Conservation (phyloP, 1,284 basidiomycete genomes). For the Melampsora larici-populina region DNA sequence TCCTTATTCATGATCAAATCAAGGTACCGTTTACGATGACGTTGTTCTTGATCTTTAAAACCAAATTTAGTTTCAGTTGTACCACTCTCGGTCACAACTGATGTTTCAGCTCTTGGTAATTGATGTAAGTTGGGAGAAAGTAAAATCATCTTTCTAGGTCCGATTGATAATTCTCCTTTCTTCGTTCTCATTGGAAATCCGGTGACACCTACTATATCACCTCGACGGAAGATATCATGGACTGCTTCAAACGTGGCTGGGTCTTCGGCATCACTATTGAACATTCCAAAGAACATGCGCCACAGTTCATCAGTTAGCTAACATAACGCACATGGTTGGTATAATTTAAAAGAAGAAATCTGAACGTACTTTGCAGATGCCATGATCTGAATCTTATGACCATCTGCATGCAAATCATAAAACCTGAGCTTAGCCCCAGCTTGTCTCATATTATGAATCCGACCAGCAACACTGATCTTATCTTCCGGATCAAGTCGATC, state of each 20-base stretch:
- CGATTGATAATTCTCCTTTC: conserved; percentile 91
- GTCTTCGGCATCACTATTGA: conserved; percentile 56
- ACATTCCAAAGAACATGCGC: neutral
- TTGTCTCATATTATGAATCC: conserved; percentile 84
- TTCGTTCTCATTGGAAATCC: conserved; percentile 88
- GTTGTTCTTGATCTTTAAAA: conserved; percentile 91
- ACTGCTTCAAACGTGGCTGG: conserved; percentile 68
- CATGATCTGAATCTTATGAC: conserved; percentile 90
- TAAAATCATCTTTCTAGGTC: conserved; percentile 75
- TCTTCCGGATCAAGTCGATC: conserved; percentile 39
- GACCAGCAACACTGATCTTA: conserved; percentile 70
- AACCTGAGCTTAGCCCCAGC: conserved; percentile 83
- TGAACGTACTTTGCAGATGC: conserved; percentile 75
- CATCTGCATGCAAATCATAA: conserved; percentile 92
- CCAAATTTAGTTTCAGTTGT: conserved; percentile 56
- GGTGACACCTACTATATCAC: conserved; percentile 90
- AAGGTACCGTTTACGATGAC: conserved; percentile 97
- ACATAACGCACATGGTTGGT: neutral
- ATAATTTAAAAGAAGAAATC: neutral
- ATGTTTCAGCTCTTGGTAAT: conserved; percentile 59
- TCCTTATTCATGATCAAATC: conserved; percentile 93
- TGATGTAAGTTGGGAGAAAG: conserved; percentile 96
- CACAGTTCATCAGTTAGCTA: neutral
- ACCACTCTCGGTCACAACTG: conserved; percentile 44
- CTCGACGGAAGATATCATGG: conserved; percentile 86